Percentiles rank a stretch among this genome's conserved stretches.
phyloP scores from a whole-genome alignment of 192 early-diverging fungal genomes.

The Umbelopsis vinacea region DNA sequence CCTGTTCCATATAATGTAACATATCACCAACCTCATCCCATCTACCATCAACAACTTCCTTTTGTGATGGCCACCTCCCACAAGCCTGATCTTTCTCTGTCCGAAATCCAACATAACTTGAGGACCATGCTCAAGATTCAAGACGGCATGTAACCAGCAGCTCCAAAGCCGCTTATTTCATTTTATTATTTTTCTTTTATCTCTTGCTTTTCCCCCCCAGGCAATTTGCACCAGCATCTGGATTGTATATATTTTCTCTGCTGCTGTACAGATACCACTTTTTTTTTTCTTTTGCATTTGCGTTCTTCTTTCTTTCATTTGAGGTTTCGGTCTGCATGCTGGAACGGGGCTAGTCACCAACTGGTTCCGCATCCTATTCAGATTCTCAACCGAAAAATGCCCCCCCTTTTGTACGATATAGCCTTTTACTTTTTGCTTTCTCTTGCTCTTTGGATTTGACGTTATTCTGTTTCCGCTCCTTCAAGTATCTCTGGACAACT shows the following conservation, averaged over 20 bases:
- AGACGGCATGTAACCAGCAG: slow-evolving; percentile 8
- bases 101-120: slow-evolving; percentile 54
- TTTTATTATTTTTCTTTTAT: background rate
- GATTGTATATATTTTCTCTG: slow-evolving; percentile 20
- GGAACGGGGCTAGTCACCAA: background rate
- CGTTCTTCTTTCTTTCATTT: background rate
- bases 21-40: slow-evolving; percentile 22
- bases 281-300: background rate
- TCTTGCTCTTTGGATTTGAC: slow-evolving; percentile 22
- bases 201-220: background rate
- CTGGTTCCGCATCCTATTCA: background rate
- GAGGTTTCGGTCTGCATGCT: background rate
- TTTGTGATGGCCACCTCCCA: slow-evolving; percentile 50
- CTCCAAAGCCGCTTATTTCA: background rate
- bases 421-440: slow-evolving; percentile 16
- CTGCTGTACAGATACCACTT: background rate
- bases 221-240: slow-evolving; percentile 17
- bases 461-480: slow-evolving; percentile 18
- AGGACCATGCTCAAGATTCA: slow-evolving; percentile 56
- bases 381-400: background rate
- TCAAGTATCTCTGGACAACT: slow-evolving; percentile 23
- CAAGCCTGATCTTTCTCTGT: slow-evolving; percentile 34
- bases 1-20: slow-evolving; percentile 15
- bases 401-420: slow-evolving; percentile 1
- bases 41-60: slow-evolving; percentile 34